phyloP scores from a whole-genome alignment of 805 yeast genomes.

The Lachancea sp. region DNA sequence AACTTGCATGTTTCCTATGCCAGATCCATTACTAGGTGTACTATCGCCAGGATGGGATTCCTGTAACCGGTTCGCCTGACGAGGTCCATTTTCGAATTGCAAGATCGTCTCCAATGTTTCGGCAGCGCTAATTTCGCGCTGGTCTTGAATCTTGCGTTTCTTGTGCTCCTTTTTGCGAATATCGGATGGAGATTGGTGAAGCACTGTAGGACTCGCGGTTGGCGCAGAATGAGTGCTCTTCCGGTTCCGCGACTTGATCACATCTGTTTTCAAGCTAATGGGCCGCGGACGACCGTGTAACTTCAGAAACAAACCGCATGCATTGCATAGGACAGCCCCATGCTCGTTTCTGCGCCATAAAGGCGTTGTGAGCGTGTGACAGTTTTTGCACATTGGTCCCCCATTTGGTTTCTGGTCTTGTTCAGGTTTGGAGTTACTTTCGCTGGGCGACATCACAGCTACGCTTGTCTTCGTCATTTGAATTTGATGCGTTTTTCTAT shows the following conservation, averaged over 20 bases:
- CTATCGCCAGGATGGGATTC: not conserved
- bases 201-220: constrained; percentile 9
- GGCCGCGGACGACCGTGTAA: constrained; percentile 92
- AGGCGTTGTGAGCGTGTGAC: constrained; percentile 90
- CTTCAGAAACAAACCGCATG: constrained; percentile 85
- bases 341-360: constrained; percentile 92
- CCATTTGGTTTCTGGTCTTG: constrained; percentile 6
- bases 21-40: not conserved
- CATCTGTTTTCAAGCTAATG: constrained; percentile 83
- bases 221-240: constrained; percentile 30
- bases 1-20: not conserved
- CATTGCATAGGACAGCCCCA: constrained; percentile 87
- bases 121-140: constrained; percentile 29
- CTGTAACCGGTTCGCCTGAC: not conserved
- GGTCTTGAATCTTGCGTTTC: constrained; percentile 32
- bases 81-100: constrained; percentile 6
- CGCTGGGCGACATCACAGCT: constrained; percentile 2
- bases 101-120: constrained; percentile 22
- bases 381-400: constrained; percentile 76
- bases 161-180: constrained; percentile 22
- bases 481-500: too few species aligned
- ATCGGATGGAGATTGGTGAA: constrained; percentile 8
- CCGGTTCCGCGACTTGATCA: constrained; percentile 85
- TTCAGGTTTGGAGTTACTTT: not conserved
- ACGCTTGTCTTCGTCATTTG: constrained; percentile 4